Base-by-base conservation (phyloP, 306 rosid species). In the Citrullus mucosospermus region DNA sequence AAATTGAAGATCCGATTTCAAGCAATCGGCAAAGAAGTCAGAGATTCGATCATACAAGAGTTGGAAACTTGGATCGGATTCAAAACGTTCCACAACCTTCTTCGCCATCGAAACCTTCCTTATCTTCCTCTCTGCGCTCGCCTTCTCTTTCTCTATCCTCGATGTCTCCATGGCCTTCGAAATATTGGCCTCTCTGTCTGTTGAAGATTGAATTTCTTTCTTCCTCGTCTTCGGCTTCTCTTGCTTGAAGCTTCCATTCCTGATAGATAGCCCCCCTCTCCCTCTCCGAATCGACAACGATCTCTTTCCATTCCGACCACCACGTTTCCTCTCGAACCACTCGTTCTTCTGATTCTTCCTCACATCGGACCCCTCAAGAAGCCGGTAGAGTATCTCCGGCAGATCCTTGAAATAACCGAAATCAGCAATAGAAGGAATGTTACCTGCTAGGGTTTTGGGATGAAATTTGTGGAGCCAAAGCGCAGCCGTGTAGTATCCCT, bases 331-430 rank as follows among this genome's bases (percentile, higher is more conserved):
- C 1, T 34, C 2, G 1, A 12, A 0, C 95, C 91, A 85, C 56
- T 81, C 80, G 0, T 14, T 1, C 46, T 85, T 90, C 15, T 83
- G 93, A 0, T 2, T 36, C 25, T 32, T 1, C 11, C 96, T 81
- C 4, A 75, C 85, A 0, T 84, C 84, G 8, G 84, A 48, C 11
- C 96, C 93, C 57, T 89, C 85, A 0, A 90, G 82, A 50, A 88
- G 82, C 25, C 93, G 84, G 78, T 83, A 88, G 3, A 92, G 91
- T 70, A 92, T 85, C 81, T 92, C 93, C 8, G 90, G 96, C 20
- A 92, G 84, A 76, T 92, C 97, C 76, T 92, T 90, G 81, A 90
- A 86, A 84, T 85, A 89, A 0, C 97, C 96, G 67, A 92, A 92
- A 2, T 78, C 85, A 6, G 90, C 91, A 6, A 92, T 81, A 11